These are phyloP conservation scores for Torulaspora indica DNA, from an alignment of 805 yeast species.

Conservation along the genomic window DNA sequence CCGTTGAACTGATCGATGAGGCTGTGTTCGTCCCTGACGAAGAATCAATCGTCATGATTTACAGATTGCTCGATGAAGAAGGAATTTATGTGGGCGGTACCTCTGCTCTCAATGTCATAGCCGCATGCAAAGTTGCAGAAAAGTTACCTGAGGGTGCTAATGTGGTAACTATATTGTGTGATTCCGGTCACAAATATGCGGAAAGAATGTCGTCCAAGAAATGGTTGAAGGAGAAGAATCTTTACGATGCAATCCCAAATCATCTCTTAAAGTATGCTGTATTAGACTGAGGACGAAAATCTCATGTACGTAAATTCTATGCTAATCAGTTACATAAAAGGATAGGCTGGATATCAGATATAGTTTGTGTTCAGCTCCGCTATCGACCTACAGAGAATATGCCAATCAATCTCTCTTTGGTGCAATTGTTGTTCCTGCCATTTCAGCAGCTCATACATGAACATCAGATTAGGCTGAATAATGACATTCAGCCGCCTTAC, in stretches of 20 bases:
- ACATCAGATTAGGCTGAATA: constrained; percentile 87
- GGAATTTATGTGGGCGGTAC: constrained; percentile 91
- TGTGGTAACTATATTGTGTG: constrained; percentile 85
- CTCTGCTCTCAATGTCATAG: constrained; percentile 83
- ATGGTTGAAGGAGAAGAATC: constrained; percentile 70
- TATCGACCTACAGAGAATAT: constrained; percentile 76
- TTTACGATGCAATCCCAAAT: constrained; percentile 64
- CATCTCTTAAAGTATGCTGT: constrained; percentile 65
- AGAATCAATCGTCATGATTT: constrained; percentile 78
- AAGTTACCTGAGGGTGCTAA: constrained; percentile 71
- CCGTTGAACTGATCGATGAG: constrained; percentile 69
- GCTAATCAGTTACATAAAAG: neutral
- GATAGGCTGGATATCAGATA: constrained; percentile 27
- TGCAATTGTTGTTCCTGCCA: constrained; percentile 35
- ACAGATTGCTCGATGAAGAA: constrained; percentile 78
- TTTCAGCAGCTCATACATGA: constrained; percentile 84
- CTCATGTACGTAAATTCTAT: constrained; percentile 1
- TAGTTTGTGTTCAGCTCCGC: constrained; percentile 69
- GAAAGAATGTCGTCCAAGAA: constrained; percentile 70
- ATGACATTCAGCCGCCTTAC: constrained; percentile 86
- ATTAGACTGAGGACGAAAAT: constrained; percentile 19
- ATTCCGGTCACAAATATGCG: constrained; percentile 85
- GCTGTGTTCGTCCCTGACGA: constrained; percentile 76
- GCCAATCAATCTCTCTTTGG: constrained; percentile 79
- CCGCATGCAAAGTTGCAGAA: constrained; percentile 75